Conservation (phyloP, 2,329 filamentous ascomycete genomes). For the Xylaria sp. region DNA sequence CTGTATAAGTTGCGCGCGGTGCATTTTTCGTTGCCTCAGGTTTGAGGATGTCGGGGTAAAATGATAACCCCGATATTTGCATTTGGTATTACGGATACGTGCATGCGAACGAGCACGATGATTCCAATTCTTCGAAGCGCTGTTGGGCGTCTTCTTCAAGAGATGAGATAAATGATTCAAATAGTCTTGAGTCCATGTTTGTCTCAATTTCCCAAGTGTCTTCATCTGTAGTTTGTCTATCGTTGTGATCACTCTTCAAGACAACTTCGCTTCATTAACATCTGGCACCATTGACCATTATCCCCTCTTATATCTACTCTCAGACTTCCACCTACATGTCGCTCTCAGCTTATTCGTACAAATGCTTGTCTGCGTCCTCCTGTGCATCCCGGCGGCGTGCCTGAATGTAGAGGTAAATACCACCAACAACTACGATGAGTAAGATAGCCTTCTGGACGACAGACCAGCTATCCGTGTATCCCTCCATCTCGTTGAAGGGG, state of each 20-base stretch:
- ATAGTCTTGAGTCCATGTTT: no score
- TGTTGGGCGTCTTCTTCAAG: no score
- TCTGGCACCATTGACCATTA: no score
- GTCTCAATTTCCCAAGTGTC: no score
- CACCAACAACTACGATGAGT: constrained; percentile 44
- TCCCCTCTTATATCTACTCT: no score
- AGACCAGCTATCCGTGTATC: constrained; percentile 35
- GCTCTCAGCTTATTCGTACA: constrained; percentile 31
- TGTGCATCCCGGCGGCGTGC: constrained; percentile 32
- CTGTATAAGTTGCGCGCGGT: not conserved
- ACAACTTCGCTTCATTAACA: no score
- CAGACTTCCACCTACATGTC: not conserved
- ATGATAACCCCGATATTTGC: not conserved
- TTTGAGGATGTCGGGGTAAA: not conserved
- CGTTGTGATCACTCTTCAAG: no score
- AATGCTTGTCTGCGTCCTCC: constrained; percentile 38
- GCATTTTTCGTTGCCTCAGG: constrained; percentile 7
- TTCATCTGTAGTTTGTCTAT: no score
- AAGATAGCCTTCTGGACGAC: constrained; percentile 47
- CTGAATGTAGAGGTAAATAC: constrained; percentile 42
- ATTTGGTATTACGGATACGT: not conserved
- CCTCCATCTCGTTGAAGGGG: constrained; percentile 5
- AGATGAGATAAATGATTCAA: no score
- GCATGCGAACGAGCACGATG: not conserved
- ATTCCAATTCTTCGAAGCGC: no score